These are phyloP conservation scores for Priceomyces melissophilus DNA, from an alignment of 805 yeast species.

Conservation along the genomic window DNA sequence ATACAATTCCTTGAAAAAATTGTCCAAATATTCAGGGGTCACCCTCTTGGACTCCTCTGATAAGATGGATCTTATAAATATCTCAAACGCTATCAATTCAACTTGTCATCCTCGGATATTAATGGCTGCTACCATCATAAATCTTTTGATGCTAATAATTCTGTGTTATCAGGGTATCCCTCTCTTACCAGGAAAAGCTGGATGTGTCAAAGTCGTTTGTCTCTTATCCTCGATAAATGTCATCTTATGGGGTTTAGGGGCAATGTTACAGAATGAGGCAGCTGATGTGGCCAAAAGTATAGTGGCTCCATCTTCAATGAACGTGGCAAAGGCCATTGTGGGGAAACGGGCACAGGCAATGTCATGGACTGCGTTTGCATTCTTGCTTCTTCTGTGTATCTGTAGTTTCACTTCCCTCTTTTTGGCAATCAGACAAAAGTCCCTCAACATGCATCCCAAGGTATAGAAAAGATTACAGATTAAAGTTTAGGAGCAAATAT, in stretches of 20 bases:
- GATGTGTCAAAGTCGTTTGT: slow-evolving; percentile 20
- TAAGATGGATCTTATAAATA: slow-evolving; percentile 41
- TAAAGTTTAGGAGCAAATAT: not conserved
- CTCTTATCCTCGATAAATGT: slow-evolving; percentile 32
- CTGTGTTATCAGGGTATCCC: slow-evolving; percentile 48
- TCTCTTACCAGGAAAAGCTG: slow-evolving; percentile 41
- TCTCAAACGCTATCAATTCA: slow-evolving; percentile 44
- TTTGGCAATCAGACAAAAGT: slow-evolving; percentile 14
- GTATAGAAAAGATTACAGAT: too few species aligned
- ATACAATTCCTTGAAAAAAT: slow-evolving; percentile 19
- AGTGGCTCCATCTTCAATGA: slow-evolving; percentile 49
- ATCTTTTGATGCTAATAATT: slow-evolving; percentile 37
- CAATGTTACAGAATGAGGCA: slow-evolving; percentile 63
- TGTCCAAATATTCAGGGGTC: slow-evolving; percentile 27
- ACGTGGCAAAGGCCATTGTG: slow-evolving; percentile 37
- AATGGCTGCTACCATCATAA: slow-evolving; percentile 45
- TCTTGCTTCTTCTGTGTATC: slow-evolving; percentile 38
- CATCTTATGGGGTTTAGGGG: slow-evolving; percentile 60
- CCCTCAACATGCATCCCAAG: slow-evolving; percentile 7
- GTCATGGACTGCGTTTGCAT: slow-evolving; percentile 60
- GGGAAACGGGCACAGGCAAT: slow-evolving; percentile 56
- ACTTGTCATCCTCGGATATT: slow-evolving; percentile 55
- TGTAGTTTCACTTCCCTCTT: slow-evolving; percentile 32
- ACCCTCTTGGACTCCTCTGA: slow-evolving; percentile 23
- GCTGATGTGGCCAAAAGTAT: slow-evolving; percentile 41